phyloP scores from a whole-genome alignment of 2,329 filamentous ascomycete species.

The Rhinocladiella similis region DNA sequence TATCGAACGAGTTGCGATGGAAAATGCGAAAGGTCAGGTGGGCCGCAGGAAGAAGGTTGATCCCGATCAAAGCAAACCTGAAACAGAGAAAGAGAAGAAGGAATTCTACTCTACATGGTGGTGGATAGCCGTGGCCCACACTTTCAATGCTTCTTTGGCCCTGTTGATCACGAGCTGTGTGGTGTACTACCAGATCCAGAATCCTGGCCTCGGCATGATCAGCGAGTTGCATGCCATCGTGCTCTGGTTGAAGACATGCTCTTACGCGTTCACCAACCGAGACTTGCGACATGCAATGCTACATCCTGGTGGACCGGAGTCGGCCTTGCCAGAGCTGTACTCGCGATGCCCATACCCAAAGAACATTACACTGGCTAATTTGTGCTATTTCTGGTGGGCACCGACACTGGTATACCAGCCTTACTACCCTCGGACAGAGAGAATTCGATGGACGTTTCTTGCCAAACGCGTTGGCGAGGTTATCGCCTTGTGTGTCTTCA shows the following conservation, averaged over 20 bases:
- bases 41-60: slow-evolving; percentile 53
- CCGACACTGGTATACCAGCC: slow-evolving; percentile 96
- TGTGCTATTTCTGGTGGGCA: slow-evolving; percentile 97
- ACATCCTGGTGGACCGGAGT: slow-evolving; percentile 67
- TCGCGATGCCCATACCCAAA: slow-evolving; percentile 78
- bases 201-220: slow-evolving; percentile 88
- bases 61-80: slow-evolving; percentile 56
- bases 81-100: slow-evolving; percentile 59
- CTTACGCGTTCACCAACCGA: slow-evolving; percentile 94
- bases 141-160: slow-evolving; percentile 78
- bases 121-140: slow-evolving; percentile 76
- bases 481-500: slow-evolving; percentile 76
- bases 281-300: slow-evolving; percentile 90
- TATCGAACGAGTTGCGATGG: slow-evolving; percentile 81
- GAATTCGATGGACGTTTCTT: slow-evolving; percentile 85
- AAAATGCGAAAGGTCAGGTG: slow-evolving; percentile 70
- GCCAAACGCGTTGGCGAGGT: slow-evolving; percentile 78
- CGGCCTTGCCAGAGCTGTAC: slow-evolving; percentile 79
- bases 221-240: slow-evolving; percentile 90
- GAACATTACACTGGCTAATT: slow-evolving; percentile 85
- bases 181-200: slow-evolving; percentile 88
- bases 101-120: slow-evolving; percentile 75
- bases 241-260: slow-evolving; percentile 93
- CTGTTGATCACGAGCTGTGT: slow-evolving; percentile 77
- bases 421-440: slow-evolving; percentile 81